Percentiles rank a stretch among this genome's conserved stretches.
phyloP scores from a whole-genome alignment of 139 green algal genomes.

The Closterium sp. region DNA sequence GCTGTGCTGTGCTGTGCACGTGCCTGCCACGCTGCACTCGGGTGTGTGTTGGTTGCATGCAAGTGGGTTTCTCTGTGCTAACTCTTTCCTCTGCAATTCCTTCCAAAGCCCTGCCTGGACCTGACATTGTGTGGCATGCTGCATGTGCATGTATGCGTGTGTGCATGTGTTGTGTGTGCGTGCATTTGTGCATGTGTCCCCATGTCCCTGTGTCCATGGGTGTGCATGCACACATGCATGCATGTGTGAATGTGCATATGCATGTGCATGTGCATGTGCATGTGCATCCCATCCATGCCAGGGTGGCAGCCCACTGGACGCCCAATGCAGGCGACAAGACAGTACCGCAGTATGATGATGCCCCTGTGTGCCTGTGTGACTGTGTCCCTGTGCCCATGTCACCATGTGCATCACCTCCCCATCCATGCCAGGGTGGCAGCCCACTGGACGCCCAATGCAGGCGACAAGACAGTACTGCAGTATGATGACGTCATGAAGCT shows the following conservation, averaged over 20 bases:
- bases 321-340: slow-evolving; percentile 97
- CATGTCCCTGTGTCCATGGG: too few species aligned
- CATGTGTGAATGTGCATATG: background rate
- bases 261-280: background rate
- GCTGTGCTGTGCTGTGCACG: too few species aligned
- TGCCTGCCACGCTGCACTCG: too few species aligned
- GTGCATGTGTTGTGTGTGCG: background rate
- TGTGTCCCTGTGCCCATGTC: too few species aligned
- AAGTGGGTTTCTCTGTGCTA: background rate
- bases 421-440: slow-evolving; percentile 79
- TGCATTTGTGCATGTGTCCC: too few species aligned
- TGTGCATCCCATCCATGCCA: background rate
- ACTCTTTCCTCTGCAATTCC: background rate
- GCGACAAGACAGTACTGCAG: slow-evolving; percentile 95
- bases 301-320: slow-evolving; percentile 95
- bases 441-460: slow-evolving; percentile 96
- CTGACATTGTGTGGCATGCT: background rate
- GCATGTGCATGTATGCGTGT: background rate
- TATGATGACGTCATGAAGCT: slow-evolving; percentile 99
- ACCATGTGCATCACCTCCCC: background rate
- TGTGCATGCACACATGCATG: too few species aligned
- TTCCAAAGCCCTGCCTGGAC: background rate
- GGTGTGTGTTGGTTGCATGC: too few species aligned
- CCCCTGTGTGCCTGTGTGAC: too few species aligned
- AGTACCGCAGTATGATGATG: slow-evolving; percentile 86